Evolutionary conservation across 2,329 filamentous ascomycete genomes (phyloP), one percentile per base, ranked within the genome.

Genomic region (Verticillium albo-atrum): DNA sequence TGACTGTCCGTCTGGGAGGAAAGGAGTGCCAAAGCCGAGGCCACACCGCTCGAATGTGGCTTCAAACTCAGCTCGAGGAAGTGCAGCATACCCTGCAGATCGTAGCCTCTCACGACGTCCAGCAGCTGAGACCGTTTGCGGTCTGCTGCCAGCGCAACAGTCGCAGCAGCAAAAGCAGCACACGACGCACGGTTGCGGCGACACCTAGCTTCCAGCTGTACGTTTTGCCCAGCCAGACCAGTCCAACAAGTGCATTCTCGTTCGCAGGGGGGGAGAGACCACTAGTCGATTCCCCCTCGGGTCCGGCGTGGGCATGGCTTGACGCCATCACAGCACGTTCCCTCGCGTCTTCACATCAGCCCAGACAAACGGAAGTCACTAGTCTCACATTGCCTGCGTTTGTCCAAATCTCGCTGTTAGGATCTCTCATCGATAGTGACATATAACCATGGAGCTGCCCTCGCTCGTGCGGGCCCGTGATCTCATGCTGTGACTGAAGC

Each of bases 241-340:
- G 12, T 10, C 23, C 17, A 9, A 32, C 37, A 20, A 25, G 7
- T 14, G n/a, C n/a, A 17, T 12, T 12, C 37, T 12, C 37, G 37
- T 20, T 47, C 37, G n/a, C 37, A 23, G n/a, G 37, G 37, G 34
- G 5, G 34, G n/a, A 47, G n/a, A 20, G 20, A 23, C 37, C 37
- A 12, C 37, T 47, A 47, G 37, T 47, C 9, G 37, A 47, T 47
- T 12, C n/a, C 37, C n/a, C 7, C 37, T 47, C 37, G 10, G 20
- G 37, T 25, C n/a, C 37, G 52, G 28, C 27, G 15, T 10, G 27
- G 28, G 23, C 23, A 23, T 56, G 34, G 54, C 54, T 56, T 56
- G 54, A 47, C 54, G 54, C 54, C 34, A 56, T 56, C 54, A 9
- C 54, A 28, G 54, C 54, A n/a, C 34, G 32, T 28, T 42, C 54